Conservation (phyloP, 768 basidiomycete genomes). For the Candolleomyces efflorescens region DNA sequence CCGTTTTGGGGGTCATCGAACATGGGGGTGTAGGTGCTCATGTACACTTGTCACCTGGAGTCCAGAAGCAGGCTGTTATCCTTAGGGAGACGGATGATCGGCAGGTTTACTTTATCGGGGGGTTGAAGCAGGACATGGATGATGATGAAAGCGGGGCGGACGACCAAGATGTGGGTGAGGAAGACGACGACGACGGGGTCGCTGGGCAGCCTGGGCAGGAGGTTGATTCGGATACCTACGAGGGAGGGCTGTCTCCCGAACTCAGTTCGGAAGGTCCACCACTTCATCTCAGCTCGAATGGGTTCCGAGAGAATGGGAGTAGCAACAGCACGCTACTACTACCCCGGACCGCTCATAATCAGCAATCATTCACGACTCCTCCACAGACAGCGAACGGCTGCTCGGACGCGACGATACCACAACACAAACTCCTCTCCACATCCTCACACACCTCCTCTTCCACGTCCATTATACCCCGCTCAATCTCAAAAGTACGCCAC, state of each 20-base stretch:
- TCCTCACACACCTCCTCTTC: too few relatives aligned
- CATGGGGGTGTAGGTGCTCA: conserved; percentile 34
- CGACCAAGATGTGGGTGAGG: conserved; percentile 11
- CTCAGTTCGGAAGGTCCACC: too few relatives aligned
- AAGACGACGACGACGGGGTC: conserved; percentile 17
- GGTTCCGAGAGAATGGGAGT: background rate
- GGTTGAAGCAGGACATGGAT: conserved; percentile 22
- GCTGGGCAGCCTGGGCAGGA: conserved; percentile 15
- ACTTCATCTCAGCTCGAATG: too few relatives aligned
- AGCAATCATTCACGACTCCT: too few relatives aligned
- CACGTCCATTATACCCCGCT: too few relatives aligned
- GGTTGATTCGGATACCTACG: conserved; percentile 12
- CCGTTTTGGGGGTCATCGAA: conserved; percentile 17
- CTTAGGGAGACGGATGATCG: conserved; percentile 28
- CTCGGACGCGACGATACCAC: too few relatives aligned
- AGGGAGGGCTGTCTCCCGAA: background rate
- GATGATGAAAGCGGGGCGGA: background rate
- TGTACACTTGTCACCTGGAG: conserved; percentile 27
- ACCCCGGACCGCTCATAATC: too few relatives aligned
- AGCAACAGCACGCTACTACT: background rate
- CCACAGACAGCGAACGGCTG: too few relatives aligned
- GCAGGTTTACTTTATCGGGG: conserved; percentile 32
- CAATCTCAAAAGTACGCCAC: too few relatives aligned
- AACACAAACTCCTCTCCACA: too few relatives aligned
- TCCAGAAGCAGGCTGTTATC: conserved; percentile 24